These are phyloP conservation scores for Klebsormidium nitens DNA, from an alignment of 139 green algal species.

Conservation along the genomic window DNA sequence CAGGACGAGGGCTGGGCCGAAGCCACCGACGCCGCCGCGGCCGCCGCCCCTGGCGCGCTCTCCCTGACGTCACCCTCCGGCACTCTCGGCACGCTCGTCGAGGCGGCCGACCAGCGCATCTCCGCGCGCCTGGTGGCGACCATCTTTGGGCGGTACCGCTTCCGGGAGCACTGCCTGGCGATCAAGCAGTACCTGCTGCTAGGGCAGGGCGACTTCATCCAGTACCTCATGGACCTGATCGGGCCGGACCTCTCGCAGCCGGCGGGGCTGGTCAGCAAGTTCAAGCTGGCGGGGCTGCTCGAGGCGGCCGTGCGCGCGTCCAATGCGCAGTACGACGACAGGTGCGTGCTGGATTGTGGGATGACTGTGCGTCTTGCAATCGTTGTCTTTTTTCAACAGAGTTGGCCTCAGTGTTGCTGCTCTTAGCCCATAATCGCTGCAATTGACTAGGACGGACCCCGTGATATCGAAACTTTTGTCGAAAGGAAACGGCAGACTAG, in stretches of 20 bases:
- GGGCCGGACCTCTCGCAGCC: constrained; percentile 49
- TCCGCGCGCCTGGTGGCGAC: constrained; percentile 26
- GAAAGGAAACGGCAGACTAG: too few species aligned
- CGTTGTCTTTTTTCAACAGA: too few species aligned
- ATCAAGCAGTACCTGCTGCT: constrained; percentile 86
- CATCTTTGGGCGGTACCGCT: constrained; percentile 58
- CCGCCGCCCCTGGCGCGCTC: too few species aligned
- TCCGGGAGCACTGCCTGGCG: constrained; percentile 71
- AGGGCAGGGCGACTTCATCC: constrained; percentile 87
- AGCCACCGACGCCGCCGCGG: not conserved
- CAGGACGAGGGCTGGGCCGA: constrained; percentile 63
- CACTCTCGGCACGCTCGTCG: not conserved
- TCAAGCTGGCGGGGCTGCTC: constrained; percentile 63
- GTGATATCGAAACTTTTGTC: too few species aligned
- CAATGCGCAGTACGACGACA: constrained; percentile 64
- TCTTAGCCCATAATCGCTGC: too few species aligned
- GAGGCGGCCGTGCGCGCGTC: constrained; percentile 59
- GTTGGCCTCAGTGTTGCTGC: too few species aligned
- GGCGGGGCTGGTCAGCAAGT: constrained; percentile 46
- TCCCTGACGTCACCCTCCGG: too few species aligned
- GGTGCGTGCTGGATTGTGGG: constrained; percentile 53
- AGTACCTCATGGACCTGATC: constrained; percentile 60
- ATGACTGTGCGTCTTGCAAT: too few species aligned
- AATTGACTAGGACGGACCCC: too few species aligned
- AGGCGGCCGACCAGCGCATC: not conserved